Base-by-base conservation (phyloP, 2,329 filamentous ascomycete genomes). In the Hypoxylon sp. region DNA sequence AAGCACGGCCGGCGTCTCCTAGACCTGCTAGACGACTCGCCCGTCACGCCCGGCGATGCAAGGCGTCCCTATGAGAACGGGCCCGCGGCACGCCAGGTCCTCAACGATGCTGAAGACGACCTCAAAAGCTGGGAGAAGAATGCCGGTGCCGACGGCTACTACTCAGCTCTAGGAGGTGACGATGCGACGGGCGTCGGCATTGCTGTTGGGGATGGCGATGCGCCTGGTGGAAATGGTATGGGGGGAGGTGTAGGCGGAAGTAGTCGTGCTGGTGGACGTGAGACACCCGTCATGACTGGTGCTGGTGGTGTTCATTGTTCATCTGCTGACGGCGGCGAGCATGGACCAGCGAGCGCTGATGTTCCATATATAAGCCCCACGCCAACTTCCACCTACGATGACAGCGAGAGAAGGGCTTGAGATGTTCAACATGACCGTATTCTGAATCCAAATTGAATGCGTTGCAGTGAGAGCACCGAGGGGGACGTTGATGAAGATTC, bases 91-190 rank as follows among this genome's bases (percentile, higher is more conserved):
- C 90, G 93, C 58, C 92, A 97, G 79, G 88, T 98, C 50, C 88
- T 99, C 27, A 96, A 97, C 75, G 94, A 98, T 69, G 94, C 94
- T 46, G 96, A 99, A 80, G 91, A 93, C 59, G 93, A 97, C 73
- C 88, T 99, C 68, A 89, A 91, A 60, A 87, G 88, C 44, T 98
- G 95, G 93, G 83, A 82, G 61, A 82, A 83, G 3, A 82, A 85
- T 56, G 68, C 73, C 6, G 82, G 85, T 57, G 67, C 73, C 6
- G 82, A 84, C 17, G 72, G 77, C 17, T 51, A 53, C 21, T 51
- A 63, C 48, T 60, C 62, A 24, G 37, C 60, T 2, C 24, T 44
- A 1, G 68, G 32, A 15, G 65, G 24, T 17, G 32, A 72, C 5
- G 67, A 67, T 42, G 47, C 19, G 29, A 50, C 54, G 2, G 56